A percentile compares a stretch with the other conserved stretches of the same genome.
phyloP scores from a whole-genome alignment of 2,329 filamentous ascomycete genomes.

The Leptographium galeiforme region DNA sequence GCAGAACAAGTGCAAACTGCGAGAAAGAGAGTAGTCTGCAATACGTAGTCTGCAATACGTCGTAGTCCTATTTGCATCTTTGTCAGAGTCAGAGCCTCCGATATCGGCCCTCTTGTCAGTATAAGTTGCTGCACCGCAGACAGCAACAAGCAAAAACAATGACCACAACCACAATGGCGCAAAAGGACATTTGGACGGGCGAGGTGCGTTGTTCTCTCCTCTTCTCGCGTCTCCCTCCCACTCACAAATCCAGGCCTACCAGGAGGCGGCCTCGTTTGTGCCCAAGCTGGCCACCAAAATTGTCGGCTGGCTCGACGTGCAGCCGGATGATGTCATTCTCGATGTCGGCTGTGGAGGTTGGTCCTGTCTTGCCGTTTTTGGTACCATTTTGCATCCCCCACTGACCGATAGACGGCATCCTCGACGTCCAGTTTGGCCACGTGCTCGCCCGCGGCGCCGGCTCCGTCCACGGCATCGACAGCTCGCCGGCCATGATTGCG shows the following conservation, averaged over 20 bases:
- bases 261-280: constrained; percentile 48
- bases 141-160: neutral
- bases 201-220: constrained; percentile 16
- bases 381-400: neutral
- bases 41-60: neutral
- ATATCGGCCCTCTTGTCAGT: neutral
- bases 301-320: constrained; percentile 42
- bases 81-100: neutral
- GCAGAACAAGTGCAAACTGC: no score
- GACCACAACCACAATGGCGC: constrained; percentile 8
- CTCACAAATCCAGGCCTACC: constrained; percentile 33
- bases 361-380: constrained; percentile 9
- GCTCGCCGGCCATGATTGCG: constrained; percentile 44
- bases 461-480: constrained; percentile 43
- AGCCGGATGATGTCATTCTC: constrained; percentile 43
- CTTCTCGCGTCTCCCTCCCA: no score
- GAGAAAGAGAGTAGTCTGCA: neutral
- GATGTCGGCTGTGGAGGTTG: constrained; percentile 52
- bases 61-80: no score
- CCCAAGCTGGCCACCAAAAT: constrained; percentile 47
- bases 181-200: constrained; percentile 25
- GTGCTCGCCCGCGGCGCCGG: constrained; percentile 31
- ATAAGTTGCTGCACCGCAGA: neutral
- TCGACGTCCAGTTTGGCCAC: constrained; percentile 40
- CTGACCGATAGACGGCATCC: constrained; percentile 35